phyloP scores from a whole-genome alignment of 805 yeast genomes.

The Grigorovia jiainica region DNA sequence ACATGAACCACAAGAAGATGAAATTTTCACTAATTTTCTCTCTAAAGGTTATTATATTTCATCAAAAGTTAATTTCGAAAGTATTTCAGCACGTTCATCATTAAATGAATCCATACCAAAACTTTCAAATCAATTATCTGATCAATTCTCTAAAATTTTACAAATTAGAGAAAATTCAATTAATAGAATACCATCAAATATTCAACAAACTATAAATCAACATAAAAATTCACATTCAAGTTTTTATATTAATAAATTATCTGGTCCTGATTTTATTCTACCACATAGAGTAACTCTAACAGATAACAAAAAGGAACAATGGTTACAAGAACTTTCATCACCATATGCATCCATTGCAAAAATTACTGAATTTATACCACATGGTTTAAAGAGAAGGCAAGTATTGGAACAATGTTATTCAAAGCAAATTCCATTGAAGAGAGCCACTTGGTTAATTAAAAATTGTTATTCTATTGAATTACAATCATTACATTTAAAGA shows the following conservation, averaged over 20 bases:
- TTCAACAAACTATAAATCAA: neutral
- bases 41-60: constrained; percentile 27
- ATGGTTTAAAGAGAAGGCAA: constrained; percentile 69
- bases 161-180: constrained; percentile 25
- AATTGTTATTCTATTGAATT: constrained; percentile 77
- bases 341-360: constrained; percentile 54
- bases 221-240: constrained; percentile 3
- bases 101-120: constrained; percentile 26
- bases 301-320: constrained; percentile 71
- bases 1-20: constrained; percentile 25
- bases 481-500: constrained; percentile 14
- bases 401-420: constrained; percentile 64
- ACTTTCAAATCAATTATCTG: constrained; percentile 22
- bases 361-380: constrained; percentile 76
- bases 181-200: constrained; percentile 18
- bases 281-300: constrained; percentile 70
- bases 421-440: constrained; percentile 59
- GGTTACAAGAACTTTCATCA: constrained; percentile 76
- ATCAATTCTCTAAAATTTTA: constrained; percentile 21
- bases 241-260: constrained; percentile 12
- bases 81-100: constrained; percentile 30
- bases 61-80: constrained; percentile 28
- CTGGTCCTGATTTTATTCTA: constrained; percentile 26
- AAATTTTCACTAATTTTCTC: constrained; percentile 23
- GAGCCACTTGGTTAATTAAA: constrained; percentile 87